Percentiles rank a stretch among this genome's conserved stretches.
Evolutionary conservation across 2,329 filamentous ascomycete species (phyloP).

Genomic region (Penicillium sumatraense): DNA sequence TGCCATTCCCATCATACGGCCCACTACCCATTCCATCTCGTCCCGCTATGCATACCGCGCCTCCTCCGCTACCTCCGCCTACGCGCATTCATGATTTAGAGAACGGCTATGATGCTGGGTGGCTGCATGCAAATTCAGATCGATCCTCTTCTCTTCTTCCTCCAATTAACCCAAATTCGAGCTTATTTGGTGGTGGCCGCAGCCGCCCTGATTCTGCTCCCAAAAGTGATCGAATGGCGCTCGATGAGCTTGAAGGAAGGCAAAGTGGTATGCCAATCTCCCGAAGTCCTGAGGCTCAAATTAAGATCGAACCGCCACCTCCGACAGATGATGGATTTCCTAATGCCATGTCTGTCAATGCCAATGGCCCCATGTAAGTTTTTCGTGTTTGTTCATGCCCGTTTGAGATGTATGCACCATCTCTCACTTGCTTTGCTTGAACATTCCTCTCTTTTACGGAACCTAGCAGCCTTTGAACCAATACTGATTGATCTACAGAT

Average conservation of each 20-base stretch:
- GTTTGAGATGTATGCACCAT: too few species aligned
- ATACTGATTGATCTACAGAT: constrained; percentile 41
- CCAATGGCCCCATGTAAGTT: constrained; percentile 40
- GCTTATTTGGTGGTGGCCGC: constrained; percentile 55
- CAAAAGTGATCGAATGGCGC: constrained; percentile 40
- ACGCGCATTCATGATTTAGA: constrained; percentile 62
- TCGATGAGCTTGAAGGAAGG: constrained; percentile 43
- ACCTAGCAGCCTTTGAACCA: background rate
- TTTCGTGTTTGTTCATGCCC: background rate
- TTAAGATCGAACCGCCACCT: constrained; percentile 40
- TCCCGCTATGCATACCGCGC: constrained; percentile 51
- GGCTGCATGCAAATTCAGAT: constrained; percentile 65
- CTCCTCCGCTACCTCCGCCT: constrained; percentile 70
- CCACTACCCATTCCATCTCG: constrained; percentile 68
- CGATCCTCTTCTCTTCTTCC: constrained; percentile 52
- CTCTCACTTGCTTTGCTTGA: background rate
- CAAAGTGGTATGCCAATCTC: constrained; percentile 32
- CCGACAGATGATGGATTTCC: constrained; percentile 38
- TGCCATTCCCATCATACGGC: constrained; percentile 49
- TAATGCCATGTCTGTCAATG: constrained; percentile 35
- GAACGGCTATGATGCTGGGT: constrained; percentile 64
- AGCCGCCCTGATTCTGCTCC: constrained; percentile 39
- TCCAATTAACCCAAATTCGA: constrained; percentile 55
- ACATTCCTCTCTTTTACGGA: background rate
- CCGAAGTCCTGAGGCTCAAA: constrained; percentile 39